Evolutionary conservation across 2,329 filamentous ascomycete genomes (phyloP).

Genomic region (Penicillium capsulatum): DNA sequence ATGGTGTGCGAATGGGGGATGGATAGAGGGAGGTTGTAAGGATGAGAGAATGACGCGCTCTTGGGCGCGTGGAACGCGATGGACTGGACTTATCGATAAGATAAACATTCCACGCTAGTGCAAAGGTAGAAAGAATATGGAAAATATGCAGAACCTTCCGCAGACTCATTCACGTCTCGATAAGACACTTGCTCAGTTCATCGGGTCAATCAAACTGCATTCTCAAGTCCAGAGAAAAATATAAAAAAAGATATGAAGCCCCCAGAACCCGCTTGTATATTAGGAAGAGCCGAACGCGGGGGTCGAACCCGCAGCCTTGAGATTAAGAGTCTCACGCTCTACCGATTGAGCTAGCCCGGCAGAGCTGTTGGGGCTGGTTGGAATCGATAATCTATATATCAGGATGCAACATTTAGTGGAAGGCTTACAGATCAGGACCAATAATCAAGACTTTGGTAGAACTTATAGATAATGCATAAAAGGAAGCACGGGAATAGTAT

Average conservation of each 20-base stretch:
- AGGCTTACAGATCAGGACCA: too few species aligned
- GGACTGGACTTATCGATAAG: too few species aligned
- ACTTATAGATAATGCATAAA: too few species aligned
- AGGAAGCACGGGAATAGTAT: too few species aligned
- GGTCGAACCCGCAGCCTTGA: slow-evolving; percentile 42
- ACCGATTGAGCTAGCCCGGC: slow-evolving; percentile 51
- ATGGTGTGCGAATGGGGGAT: neutral
- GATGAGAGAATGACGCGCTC: neutral
- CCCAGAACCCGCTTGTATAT: slow-evolving; percentile 18
- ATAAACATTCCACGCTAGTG: too few species aligned
- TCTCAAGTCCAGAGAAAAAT: neutral
- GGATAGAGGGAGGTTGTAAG: neutral
- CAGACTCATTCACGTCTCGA: too few species aligned
- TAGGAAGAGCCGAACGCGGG: slow-evolving; percentile 38
- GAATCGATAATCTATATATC: too few species aligned
- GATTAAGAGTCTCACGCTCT: slow-evolving; percentile 51
- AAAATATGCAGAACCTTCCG: too few species aligned
- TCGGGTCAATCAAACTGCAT: neutral
- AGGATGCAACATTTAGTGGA: too few species aligned
- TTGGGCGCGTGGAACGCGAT: neutral
- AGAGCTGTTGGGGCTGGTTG: slow-evolving; percentile 17
- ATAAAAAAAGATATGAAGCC: neutral
- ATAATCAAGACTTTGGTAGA: too few species aligned
- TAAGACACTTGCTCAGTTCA: too few species aligned
- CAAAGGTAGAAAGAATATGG: too few species aligned